Evolutionary conservation across 768 basidiomycete genomes (phyloP).

Genomic region (Tylopilus sp.): DNA sequence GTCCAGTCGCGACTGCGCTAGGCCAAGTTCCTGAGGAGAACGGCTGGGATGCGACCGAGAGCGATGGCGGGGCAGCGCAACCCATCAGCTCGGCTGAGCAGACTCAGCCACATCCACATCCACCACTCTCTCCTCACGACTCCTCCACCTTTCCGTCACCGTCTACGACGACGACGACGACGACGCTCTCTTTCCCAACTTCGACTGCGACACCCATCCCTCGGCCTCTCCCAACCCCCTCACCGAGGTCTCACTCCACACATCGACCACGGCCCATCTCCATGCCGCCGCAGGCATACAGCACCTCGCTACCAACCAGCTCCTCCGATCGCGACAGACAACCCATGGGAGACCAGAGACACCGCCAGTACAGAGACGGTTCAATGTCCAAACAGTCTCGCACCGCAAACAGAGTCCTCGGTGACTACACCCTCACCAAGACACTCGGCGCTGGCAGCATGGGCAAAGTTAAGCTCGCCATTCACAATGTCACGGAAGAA

Average conservation of each 20-base stretch:
- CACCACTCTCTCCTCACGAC: slow-evolving; percentile 15
- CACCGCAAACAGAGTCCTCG: slow-evolving; percentile 57
- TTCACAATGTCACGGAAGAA: slow-evolving; percentile 83
- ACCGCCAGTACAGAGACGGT: slow-evolving; percentile 29
- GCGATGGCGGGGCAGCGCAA: background rate
- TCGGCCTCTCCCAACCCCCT: slow-evolving; percentile 31
- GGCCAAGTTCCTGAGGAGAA: slow-evolving; percentile 51
- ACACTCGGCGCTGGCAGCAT: slow-evolving; percentile 97
- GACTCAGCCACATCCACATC: slow-evolving; percentile 25
- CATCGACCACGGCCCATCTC: slow-evolving; percentile 61
- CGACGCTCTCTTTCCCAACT: slow-evolving; percentile 2
- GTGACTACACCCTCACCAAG: slow-evolving; percentile 95
- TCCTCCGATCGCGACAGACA: slow-evolving; percentile 32
- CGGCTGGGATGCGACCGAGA: slow-evolving; percentile 27
- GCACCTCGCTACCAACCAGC: slow-evolving; percentile 30
- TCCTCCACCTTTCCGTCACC: slow-evolving; percentile 5
- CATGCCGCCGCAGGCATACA: slow-evolving; percentile 65
- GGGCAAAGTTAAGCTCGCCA: slow-evolving; percentile 98
- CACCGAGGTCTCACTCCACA: slow-evolving; percentile 19
- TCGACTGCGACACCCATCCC: slow-evolving; percentile 25
- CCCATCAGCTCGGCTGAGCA: slow-evolving; percentile 34
- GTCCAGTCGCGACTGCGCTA: slow-evolving; percentile 43
- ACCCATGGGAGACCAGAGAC: slow-evolving; percentile 26
- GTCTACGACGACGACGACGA: slow-evolving; percentile 9
- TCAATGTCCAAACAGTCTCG: slow-evolving; percentile 35